Conservation (phyloP, 2,329 filamentous ascomycete species). For the Aspergillus japonicus region DNA sequence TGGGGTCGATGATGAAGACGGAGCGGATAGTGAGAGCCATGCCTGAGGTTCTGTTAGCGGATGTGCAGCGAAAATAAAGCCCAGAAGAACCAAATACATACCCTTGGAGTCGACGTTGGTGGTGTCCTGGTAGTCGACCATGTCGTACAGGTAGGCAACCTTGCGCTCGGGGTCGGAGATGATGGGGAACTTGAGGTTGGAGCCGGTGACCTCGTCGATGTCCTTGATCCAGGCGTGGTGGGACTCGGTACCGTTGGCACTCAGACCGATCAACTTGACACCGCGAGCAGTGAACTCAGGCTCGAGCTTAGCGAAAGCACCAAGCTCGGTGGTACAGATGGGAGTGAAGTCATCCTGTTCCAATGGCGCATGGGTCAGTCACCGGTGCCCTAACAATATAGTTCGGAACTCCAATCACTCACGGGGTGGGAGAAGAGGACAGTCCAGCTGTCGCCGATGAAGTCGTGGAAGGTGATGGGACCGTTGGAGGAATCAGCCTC, state of each 20-base stretch:
- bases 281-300: conserved; percentile 83
- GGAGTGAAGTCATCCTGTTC: conserved; percentile 74
- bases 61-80: background rate
- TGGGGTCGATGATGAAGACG: conserved; percentile 92
- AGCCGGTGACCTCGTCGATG: conserved; percentile 75
- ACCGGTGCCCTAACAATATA: background rate
- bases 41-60: conserved; percentile 17
- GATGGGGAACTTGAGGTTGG: conserved; percentile 72
- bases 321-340: conserved; percentile 94
- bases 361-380: background rate
- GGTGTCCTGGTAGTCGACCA: conserved; percentile 80
- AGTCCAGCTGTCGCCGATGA: conserved; percentile 68
- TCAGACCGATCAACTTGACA: conserved; percentile 88
- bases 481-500: conserved; percentile 66
- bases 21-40: conserved; percentile 93
- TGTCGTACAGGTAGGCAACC: conserved; percentile 75
- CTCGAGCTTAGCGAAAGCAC: conserved; percentile 88
- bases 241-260: conserved; percentile 77
- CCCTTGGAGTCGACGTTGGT: conserved; percentile 78
- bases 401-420: conserved; percentile 8
- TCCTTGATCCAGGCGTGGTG: conserved; percentile 91
- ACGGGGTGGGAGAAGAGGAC: conserved; percentile 70
- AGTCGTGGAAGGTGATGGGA: conserved; percentile 69
- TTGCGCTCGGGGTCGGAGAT: conserved; percentile 79
- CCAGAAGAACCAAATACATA: conserved; percentile 2